Conservation (phyloP, 306 rosid genomes). For the Prunus persica region Prunus_persica_NCBIv2 NC_034014.1:21036501-21037000, state of each 20-base stretch:
- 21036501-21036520: not conserved
- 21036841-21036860: too few species aligned
- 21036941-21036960: too few species aligned
- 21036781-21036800: too few species aligned
- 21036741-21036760: not conserved
- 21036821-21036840: too few species aligned
- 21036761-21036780: too few species aligned
- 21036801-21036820: too few species aligned
- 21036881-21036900: too few species aligned
- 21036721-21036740: not conserved
- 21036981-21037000: too few species aligned
- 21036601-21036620: not conserved
- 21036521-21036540: not conserved
- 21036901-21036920: too few species aligned
- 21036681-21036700: not conserved
- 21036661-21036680: not conserved
- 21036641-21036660: not conserved
- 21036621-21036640: not conserved
- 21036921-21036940: too few species aligned
- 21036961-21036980: too few species aligned
- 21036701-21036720: not conserved
- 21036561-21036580: constrained; percentile 21
- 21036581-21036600: constrained; percentile 12
- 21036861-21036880: too few species aligned
- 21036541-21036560: not conserved